phyloP scores from a whole-genome alignment of 495 filamentous ascomycete genomes.

The Lasiosphaeria ovina region DNA sequence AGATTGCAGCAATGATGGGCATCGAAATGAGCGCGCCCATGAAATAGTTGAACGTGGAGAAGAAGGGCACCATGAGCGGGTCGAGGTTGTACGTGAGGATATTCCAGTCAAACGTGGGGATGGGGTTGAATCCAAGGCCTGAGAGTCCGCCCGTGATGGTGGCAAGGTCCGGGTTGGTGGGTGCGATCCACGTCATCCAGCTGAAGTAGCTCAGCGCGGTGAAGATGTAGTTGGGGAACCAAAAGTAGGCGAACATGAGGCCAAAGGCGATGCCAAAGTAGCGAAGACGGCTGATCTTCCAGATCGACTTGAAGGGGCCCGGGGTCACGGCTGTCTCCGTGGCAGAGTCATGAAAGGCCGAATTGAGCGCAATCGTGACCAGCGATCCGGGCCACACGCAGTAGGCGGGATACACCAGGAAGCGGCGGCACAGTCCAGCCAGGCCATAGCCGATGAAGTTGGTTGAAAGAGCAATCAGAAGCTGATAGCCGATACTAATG shows the following conservation, averaged over 20 bases:
- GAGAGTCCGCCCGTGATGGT: conserved; percentile 31
- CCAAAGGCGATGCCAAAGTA: conserved; percentile 36
- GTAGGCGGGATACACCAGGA: conserved; percentile 52
- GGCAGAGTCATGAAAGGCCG: conserved; percentile 40
- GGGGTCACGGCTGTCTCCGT: conserved; percentile 24
- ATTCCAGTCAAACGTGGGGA: conserved; percentile 47
- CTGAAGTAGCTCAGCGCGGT: conserved; percentile 37
- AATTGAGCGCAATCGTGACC: conserved; percentile 46
- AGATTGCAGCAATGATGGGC: conserved; percentile 35
- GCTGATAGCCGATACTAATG: conserved; percentile 39
- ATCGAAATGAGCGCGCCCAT: conserved; percentile 29
- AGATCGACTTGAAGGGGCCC: conserved; percentile 36
- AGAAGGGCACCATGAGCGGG: conserved; percentile 45
- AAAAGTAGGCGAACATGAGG: conserved; percentile 44
- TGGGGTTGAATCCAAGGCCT: conserved; percentile 40
- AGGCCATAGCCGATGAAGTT: conserved; percentile 54
- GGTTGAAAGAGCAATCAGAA: conserved; percentile 43
- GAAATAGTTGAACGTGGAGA: conserved; percentile 43
- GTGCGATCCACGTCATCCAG: conserved; percentile 46
- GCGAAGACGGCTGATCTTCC: conserved; percentile 34
- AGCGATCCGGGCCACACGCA: conserved; percentile 45
- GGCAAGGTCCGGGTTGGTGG: conserved; percentile 32
- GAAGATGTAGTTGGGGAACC: conserved; percentile 46
- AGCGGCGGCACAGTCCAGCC: conserved; percentile 53
- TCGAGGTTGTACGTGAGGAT: conserved; percentile 33